Base-by-base conservation (phyloP, 2,329 filamentous ascomycete species). In the Niveomyces coronatus region DNA sequence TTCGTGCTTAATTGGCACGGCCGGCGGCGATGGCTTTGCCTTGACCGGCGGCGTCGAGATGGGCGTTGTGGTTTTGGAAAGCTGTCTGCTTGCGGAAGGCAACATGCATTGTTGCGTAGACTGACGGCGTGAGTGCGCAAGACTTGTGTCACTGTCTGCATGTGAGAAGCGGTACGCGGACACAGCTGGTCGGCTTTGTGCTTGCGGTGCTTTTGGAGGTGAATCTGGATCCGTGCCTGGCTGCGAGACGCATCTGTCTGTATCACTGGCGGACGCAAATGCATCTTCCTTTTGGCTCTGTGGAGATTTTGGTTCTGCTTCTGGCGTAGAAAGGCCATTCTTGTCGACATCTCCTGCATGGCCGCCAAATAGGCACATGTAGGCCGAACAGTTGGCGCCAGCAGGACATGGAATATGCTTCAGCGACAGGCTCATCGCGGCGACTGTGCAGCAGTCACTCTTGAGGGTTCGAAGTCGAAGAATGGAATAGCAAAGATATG, bases 381-480 rank as follows among this genome's bases (percentile, higher is more conserved):
- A 69, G 13, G 68, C 66, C 8, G 61, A 66, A 47, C 68, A 72
- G 3, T 43, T 54, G 32, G 62, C 56, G 35, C 68, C 68, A 15
- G 65, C 66, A 5, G 68, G 68, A 45, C 68, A 72, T 9, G 67
- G 65, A 33, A 72, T 63, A 42, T 61, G 62, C 47, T 69, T 71
- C 44, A 71, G 64, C 32, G 52, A 48, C 41, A 63, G 43, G 42
- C 58, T 61, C 60, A 63, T 63, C 5, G 14, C 16, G 30, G 9
- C 4, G n/a, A n/a, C n/a, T n/a, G n/a, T n/a, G n/a, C n/a, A n/a
- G n/a, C n/a, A n/a, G n/a, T n/a, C n/a, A n/a, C n/a, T n/a, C n/a
- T n/a, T n/a, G n/a, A n/a, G n/a, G n/a, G n/a, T n/a, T n/a, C n/a
- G n/a, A n/a, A n/a, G n/a, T n/a, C n/a, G n/a, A n/a, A n/a, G n/a